These are phyloP conservation scores for Mrakia gelida DNA, from an alignment of 768 basidiomycete genomes.

Conservation along the genomic window DNA sequence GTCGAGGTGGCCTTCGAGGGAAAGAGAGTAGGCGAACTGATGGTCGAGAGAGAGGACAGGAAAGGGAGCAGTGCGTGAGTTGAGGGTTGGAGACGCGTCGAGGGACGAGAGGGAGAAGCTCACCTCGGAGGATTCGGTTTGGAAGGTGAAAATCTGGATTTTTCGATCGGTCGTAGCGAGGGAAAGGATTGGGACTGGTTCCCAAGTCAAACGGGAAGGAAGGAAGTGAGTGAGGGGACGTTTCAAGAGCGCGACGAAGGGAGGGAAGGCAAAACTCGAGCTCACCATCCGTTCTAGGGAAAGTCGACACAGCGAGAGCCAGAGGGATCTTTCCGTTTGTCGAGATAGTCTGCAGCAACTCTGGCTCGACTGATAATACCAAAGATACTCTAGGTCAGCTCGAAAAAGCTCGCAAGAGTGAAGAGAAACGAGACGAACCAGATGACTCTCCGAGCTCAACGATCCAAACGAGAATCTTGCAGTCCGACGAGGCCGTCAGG, in stretches of 20 bases:
- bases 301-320: constrained; percentile 57
- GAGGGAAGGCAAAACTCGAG: constrained; percentile 18
- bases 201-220: background rate
- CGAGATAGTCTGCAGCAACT: constrained; percentile 55
- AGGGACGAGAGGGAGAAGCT: constrained; percentile 44
- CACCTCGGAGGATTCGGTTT: constrained; percentile 48
- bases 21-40: constrained; percentile 53
- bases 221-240: background rate
- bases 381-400: background rate
- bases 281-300: constrained; percentile 68
- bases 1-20: constrained; percentile 76
- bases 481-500: constrained; percentile 79
- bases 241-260: background rate
- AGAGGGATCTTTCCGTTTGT: constrained; percentile 71
- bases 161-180: constrained; percentile 74
- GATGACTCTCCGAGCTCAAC: constrained; percentile 36
- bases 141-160: constrained; percentile 71
- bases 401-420: constrained; percentile 46
- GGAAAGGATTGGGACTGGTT: constrained; percentile 60
- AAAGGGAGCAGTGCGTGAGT: background rate
- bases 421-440: constrained; percentile 35
- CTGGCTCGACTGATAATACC: constrained; percentile 34
- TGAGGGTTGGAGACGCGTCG: constrained; percentile 8
- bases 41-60: constrained; percentile 44
- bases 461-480: constrained; percentile 68